These are phyloP conservation scores for Tremellales sp. DNA, from an alignment of 1,284 basidiomycete species.

Conservation along the genomic window DNA sequence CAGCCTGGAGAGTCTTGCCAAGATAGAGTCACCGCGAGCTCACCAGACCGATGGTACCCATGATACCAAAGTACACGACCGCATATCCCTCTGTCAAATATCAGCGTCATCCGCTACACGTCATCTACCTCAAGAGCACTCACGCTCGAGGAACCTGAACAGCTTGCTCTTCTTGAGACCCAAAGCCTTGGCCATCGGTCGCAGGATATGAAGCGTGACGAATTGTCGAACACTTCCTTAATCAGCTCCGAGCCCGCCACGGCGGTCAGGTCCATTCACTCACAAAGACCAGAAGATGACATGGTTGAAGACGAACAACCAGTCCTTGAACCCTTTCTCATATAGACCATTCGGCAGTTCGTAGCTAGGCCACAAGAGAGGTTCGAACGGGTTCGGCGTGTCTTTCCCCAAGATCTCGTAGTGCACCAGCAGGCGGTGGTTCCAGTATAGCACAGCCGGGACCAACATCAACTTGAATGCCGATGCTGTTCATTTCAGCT, in stretches of 20 bases:
- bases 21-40: neutral
- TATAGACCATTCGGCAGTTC: slow-evolving; percentile 60
- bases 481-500: slow-evolving; percentile 52
- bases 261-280: slow-evolving; percentile 8
- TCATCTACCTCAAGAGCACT: slow-evolving; percentile 8
- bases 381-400: slow-evolving; percentile 67
- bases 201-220: slow-evolving; percentile 65
- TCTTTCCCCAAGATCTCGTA: slow-evolving; percentile 46
- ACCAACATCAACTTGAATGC: slow-evolving; percentile 69
- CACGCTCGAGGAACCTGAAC: slow-evolving; percentile 76
- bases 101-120: neutral
- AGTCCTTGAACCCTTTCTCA: slow-evolving; percentile 71
- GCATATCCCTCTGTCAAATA: slow-evolving; percentile 64
- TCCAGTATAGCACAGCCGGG: slow-evolving; percentile 66
- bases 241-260: neutral
- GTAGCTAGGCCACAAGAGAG: slow-evolving; percentile 73
- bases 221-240: slow-evolving; percentile 65
- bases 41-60: slow-evolving; percentile 64
- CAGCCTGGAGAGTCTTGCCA: neutral
- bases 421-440: slow-evolving; percentile 59
- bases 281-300: slow-evolving; percentile 85
- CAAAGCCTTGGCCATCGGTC: slow-evolving; percentile 65
- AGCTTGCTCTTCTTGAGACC: slow-evolving; percentile 66
- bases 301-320: slow-evolving; percentile 79
- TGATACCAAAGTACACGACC: slow-evolving; percentile 68